Conservation (phyloP, 202 grass and related monocot genomes). For the Zoysia matrella region DNA sequence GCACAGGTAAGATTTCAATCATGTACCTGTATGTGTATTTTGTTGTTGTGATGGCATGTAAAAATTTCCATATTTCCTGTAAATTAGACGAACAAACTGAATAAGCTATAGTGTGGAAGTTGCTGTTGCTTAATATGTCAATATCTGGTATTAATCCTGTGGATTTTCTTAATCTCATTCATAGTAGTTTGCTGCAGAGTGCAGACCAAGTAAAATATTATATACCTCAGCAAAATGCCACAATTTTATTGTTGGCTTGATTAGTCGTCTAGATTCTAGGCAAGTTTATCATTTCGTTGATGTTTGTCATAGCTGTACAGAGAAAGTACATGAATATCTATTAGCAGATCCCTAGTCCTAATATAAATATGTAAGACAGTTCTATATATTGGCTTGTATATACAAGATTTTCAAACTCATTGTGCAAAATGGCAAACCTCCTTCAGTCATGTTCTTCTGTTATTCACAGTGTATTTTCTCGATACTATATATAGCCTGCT, state of each 20-base stretch:
- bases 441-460: background rate
- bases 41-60: constrained; percentile 4
- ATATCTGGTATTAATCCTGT: constrained; percentile 3
- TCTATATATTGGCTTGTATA: background rate
- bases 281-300: constrained; percentile 19
- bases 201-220: background rate
- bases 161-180: background rate
- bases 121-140: constrained; percentile 4
- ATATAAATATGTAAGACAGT: background rate
- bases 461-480: background rate
- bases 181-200: background rate
- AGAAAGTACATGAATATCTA: background rate
- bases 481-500: background rate
- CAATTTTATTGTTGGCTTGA: constrained; percentile 13
- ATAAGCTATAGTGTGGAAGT: background rate
- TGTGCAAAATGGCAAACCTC: background rate
- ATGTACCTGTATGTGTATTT: constrained; percentile 14
- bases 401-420: background rate
- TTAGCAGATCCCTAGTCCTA: background rate
- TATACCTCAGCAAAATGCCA: background rate
- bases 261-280: constrained; percentile 4
- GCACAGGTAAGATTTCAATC: constrained; percentile 61
- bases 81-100: constrained; percentile 6
- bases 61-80: background rate
- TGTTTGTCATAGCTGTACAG: background rate